Evolutionary conservation across 2,329 filamentous ascomycete species (phyloP).

Genomic region (Neofusicoccum laricinum): DNA sequence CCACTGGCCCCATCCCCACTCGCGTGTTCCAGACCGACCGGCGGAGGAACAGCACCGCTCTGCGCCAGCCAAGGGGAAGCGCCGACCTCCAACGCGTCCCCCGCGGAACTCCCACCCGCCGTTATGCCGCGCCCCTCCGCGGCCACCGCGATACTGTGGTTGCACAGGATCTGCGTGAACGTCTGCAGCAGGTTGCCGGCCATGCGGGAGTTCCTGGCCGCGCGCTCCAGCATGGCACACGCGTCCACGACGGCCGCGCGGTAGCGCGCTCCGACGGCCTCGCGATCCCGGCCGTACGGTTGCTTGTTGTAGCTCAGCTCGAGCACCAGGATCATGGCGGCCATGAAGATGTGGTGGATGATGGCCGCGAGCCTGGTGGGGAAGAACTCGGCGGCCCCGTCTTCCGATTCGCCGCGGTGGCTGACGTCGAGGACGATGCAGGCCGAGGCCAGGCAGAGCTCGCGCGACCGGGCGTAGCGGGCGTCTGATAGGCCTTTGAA

Average conservation of each 20-base stretch:
- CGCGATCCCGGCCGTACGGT: neutral
- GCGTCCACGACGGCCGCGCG: neutral
- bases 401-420: neutral
- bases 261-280: neutral
- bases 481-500: neutral
- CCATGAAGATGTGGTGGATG: neutral
- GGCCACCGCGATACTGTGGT: neutral
- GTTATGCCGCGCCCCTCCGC: no score
- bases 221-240: neutral
- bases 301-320: neutral
- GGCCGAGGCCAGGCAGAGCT: neutral
- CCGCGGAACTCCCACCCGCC: no score
- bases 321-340: neutral
- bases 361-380: neutral
- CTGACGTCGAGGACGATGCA: neutral
- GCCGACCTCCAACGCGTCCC: no score
- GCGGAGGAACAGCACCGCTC: no score
- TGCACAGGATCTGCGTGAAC: neutral
- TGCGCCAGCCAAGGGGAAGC: no score
- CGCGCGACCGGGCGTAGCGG: neutral
- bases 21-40: no score
- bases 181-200: neutral
- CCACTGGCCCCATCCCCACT: no score
- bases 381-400: neutral
- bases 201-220: neutral